Percentiles rank a stretch among this genome's conserved stretches.
phyloP scores from a whole-genome alignment of 2,329 filamentous ascomycete genomes.

The Penicillium vulpinum region DNA sequence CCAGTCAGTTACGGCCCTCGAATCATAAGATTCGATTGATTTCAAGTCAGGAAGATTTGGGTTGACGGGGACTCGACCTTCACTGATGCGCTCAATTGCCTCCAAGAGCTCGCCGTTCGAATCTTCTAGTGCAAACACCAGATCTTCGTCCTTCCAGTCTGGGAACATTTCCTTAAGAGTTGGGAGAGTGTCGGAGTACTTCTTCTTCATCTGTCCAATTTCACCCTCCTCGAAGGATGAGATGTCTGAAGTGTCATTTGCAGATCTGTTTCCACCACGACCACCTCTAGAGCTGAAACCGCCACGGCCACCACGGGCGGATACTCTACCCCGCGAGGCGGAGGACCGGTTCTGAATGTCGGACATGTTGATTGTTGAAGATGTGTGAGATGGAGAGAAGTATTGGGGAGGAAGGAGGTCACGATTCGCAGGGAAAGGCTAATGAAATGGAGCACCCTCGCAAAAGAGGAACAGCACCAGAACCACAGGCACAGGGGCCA shows the following conservation, averaged over 20 bases:
- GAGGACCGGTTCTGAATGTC: constrained; percentile 84
- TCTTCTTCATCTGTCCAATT: constrained; percentile 86
- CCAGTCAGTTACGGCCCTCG: constrained; percentile 12
- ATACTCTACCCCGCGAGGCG: constrained; percentile 84
- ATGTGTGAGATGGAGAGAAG: constrained; percentile 30
- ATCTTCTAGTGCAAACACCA: constrained; percentile 90
- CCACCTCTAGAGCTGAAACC: constrained; percentile 69
- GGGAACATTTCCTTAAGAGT: constrained; percentile 91
- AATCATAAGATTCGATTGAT: constrained; percentile 1
- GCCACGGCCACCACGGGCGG: constrained; percentile 80
- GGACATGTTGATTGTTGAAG: constrained; percentile 69
- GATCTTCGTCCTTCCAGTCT: constrained; percentile 92
- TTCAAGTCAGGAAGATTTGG: constrained; percentile 1
- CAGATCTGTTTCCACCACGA: constrained; percentile 66
- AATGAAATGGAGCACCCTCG: constrained; percentile 36
- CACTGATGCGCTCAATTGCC: constrained; percentile 53
- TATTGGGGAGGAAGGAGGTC: constrained; percentile 25
- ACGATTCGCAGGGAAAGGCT: constrained; percentile 29
- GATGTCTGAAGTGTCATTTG: constrained; percentile 71
- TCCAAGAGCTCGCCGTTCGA: constrained; percentile 51
- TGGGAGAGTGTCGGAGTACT: constrained; percentile 75
- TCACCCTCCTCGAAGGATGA: constrained; percentile 75
- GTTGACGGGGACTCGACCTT: constrained; percentile 39
- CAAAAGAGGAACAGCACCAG: constrained; percentile 39
- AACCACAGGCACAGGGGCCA: constrained; percentile 37